These are phyloP conservation scores for Fraxinus sp. DNA, from an alignment of 305 asterid genomes.

Conservation along the genomic window DNA sequence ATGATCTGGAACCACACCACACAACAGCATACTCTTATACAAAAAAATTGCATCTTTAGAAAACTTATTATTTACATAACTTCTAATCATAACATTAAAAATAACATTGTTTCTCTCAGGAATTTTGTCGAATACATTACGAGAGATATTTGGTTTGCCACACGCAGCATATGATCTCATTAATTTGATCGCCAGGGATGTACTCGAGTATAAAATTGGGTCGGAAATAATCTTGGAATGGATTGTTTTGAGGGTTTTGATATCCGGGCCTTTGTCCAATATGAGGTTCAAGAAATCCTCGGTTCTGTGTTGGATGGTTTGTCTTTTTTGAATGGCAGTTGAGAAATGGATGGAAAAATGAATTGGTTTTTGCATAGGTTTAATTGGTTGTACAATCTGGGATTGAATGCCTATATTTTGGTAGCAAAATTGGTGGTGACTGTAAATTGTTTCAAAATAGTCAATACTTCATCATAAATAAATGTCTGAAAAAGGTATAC, in stretches of 20 bases:
- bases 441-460: not conserved
- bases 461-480: not conserved
- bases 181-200: slow-evolving; percentile 60
- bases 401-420: not conserved
- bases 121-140: slow-evolving; percentile 71
- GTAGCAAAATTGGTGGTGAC: not conserved
- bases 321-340: slow-evolving; percentile 24
- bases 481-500: not conserved
- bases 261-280: slow-evolving; percentile 56
- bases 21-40: slow-evolving; percentile 45
- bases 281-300: slow-evolving; percentile 33
- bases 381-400: slow-evolving; percentile 23
- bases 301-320: slow-evolving; percentile 1
- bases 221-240: slow-evolving; percentile 57
- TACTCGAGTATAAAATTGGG: slow-evolving; percentile 41
- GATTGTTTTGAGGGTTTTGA: slow-evolving; percentile 47
- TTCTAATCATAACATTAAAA: slow-evolving; percentile 82
- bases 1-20: slow-evolving; percentile 54
- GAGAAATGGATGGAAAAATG: slow-evolving; percentile 41
- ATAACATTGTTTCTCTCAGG: slow-evolving; percentile 56
- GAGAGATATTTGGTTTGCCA: slow-evolving; percentile 48
- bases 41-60: slow-evolving; percentile 54
- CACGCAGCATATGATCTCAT: slow-evolving; percentile 74
- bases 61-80: slow-evolving; percentile 64
- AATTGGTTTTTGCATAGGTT: slow-evolving; percentile 25